These are phyloP conservation scores for Myrmaecium sp. DNA, from an alignment of 2,329 filamentous ascomycete genomes.

Conservation along the genomic window DNA sequence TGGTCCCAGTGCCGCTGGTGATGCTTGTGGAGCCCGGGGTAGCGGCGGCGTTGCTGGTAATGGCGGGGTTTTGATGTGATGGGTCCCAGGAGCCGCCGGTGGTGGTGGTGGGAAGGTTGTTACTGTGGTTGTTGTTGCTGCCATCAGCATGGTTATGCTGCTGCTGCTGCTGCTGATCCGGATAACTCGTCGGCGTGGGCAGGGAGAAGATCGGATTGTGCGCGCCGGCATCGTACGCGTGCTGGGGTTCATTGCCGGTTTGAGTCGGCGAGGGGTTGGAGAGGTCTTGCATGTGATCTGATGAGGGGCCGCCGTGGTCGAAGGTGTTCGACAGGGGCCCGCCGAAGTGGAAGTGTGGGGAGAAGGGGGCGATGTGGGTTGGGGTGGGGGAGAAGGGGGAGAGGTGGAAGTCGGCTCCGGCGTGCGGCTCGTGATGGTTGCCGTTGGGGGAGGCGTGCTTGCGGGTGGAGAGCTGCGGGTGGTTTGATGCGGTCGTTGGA, in stretches of 20 bases:
- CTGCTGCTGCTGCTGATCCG: too few species aligned
- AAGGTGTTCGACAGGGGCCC: constrained; percentile 7
- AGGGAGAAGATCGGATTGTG: too few species aligned
- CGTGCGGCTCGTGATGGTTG: constrained; percentile 7
- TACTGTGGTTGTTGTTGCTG: neutral
- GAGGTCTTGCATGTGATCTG: too few species aligned
- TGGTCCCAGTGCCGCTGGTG: neutral
- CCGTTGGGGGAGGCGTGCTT: constrained; percentile 5
- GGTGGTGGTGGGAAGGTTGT: constrained; percentile 2
- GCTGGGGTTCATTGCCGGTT: too few species aligned
- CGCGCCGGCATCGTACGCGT: too few species aligned
- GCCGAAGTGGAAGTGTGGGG: constrained; percentile 7
- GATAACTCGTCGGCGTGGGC: too few species aligned
- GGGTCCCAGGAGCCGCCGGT: too few species aligned
- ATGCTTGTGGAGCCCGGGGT: neutral
- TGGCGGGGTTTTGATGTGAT: neutral
- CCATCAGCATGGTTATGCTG: constrained; percentile 4
- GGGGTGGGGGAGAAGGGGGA: constrained; percentile 16
- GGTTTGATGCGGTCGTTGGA: neutral
- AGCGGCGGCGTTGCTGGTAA: too few species aligned
- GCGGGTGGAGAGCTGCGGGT: neutral
- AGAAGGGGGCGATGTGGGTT: constrained; percentile 7
- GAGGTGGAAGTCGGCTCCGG: constrained; percentile 17
- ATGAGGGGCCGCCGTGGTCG: constrained; percentile 9
- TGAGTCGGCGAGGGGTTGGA: too few species aligned